phyloP scores from a whole-genome alignment of 768 basidiomycete species.

The Auricularia sp. region DNA sequence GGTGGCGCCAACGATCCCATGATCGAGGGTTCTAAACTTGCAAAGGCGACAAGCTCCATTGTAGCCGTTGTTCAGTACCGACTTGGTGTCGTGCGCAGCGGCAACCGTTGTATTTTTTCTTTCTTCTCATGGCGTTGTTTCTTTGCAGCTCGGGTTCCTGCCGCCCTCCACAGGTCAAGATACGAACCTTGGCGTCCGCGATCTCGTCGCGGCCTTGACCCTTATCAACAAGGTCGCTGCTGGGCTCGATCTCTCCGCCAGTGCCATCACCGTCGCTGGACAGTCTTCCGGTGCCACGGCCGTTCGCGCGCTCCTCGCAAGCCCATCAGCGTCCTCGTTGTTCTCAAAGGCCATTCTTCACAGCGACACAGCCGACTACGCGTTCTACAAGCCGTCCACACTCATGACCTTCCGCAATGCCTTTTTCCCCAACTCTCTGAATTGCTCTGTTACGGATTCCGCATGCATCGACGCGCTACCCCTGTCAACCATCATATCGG shows the following conservation, averaged over 20 bases:
- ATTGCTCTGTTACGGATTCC: constrained; percentile 35
- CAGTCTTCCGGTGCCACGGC: constrained; percentile 75
- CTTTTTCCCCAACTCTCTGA: constrained; percentile 41
- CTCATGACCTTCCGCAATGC: constrained; percentile 44
- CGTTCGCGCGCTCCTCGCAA: constrained; percentile 66
- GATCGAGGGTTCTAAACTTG: constrained; percentile 69
- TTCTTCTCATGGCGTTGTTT: background rate
- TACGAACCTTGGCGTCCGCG: constrained; percentile 64
- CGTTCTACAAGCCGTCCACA: constrained; percentile 47
- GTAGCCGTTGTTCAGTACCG: constrained; percentile 80
- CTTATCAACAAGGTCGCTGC: constrained; percentile 51
- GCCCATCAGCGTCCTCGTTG: constrained; percentile 56
- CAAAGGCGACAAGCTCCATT: constrained; percentile 59
- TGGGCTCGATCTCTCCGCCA: constrained; percentile 55
- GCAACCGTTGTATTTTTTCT: background rate
- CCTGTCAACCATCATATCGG: constrained; percentile 41
- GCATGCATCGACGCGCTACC: constrained; percentile 45
- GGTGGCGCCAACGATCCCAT: constrained; percentile 66
- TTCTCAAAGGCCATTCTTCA: constrained; percentile 79
- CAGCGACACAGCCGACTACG: constrained; percentile 80
- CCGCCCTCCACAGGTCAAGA: constrained; percentile 36
- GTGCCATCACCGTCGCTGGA: constrained; percentile 63
- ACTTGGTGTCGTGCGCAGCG: constrained; percentile 51
- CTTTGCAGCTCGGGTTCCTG: constrained; percentile 57
- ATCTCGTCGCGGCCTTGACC: constrained; percentile 53